Base-by-base conservation (phyloP, 2,329 filamentous ascomycete genomes). In the Apiospora koreana region DNA sequence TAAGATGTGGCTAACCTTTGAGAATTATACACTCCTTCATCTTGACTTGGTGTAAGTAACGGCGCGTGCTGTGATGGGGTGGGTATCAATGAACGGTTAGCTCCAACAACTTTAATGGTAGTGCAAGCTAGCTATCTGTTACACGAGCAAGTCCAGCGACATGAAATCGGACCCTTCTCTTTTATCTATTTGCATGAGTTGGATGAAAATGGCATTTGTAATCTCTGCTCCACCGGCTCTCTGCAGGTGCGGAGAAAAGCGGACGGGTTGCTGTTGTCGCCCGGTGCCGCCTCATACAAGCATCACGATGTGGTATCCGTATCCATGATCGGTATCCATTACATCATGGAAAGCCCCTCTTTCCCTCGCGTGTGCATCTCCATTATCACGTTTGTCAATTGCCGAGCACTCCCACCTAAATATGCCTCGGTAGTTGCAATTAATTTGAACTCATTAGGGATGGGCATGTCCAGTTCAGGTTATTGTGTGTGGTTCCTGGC, bases 221-320 rank as follows among this genome's bases (percentile, higher is more conserved):
- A 62, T 62, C 18, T n/a, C 8, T n/a, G 18, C 31, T 62, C 54
- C 54, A 31, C 54, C 3, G 9, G 28, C 2, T 1, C 31, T 25
- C 23, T n/a, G 54, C 54, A 62, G 54, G 31, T 62, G 54, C 54
- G 54, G 54, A 62, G 54, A n/a, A 9, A 21, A 62, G 54, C 54
- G 54, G 54, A 6, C 50, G 50, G 6, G 7, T 1, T 1, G 21
- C 43, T 46, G 43, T 46, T 46, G 21, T n/a, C 16, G 42, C 18
- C 42, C 14, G 9, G 42, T 45, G 18, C 43, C 21, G 14, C 16
- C 12, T 45, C 21, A 18, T 46, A 46, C 1, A 8, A 21, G 21
- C 43, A 46, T 46, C 41, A 43, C 41, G 41, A 12, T 43, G 41
- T 16, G 41, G 41, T 43, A 43, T 43, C 38, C 38, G 38, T 41